A percentile compares a stretch with the other conserved stretches of the same genome.
These are phyloP conservation scores for Talaromyces nanjingensis DNA, from an alignment of 495 filamentous ascomycete genomes.

Conservation along the genomic window DNA sequence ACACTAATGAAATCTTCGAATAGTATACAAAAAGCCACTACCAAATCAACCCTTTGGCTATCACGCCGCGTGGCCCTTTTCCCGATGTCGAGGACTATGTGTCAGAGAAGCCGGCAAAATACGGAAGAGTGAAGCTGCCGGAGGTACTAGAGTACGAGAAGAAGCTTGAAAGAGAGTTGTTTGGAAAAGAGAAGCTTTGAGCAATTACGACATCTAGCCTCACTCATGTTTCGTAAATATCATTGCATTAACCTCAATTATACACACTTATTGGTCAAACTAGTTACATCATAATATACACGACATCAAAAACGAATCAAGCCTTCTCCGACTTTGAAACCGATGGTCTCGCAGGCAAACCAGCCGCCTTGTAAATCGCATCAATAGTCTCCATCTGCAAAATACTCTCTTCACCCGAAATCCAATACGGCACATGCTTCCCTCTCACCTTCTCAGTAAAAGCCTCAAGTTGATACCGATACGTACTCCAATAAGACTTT, in stretches of 20 bases:
- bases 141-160: conserved; percentile 23
- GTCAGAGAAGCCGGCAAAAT: conserved; percentile 29
- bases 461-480: conserved; percentile 46
- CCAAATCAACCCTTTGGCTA: conserved; percentile 54
- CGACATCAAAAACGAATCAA: neutral
- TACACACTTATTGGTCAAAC: no score
- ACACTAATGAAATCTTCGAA: neutral
- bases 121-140: conserved; percentile 25
- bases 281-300: neutral
- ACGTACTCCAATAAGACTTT: conserved; percentile 40
- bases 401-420: conserved; percentile 40
- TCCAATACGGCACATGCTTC: conserved; percentile 33
- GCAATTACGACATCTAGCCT: neutral
- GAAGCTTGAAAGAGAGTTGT: neutral
- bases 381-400: conserved; percentile 46
- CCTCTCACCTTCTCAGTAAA: conserved; percentile 46
- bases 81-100: conserved; percentile 51
- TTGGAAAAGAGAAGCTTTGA: neutral
- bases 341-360: conserved; percentile 18
- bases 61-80: conserved; percentile 59
- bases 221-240: no score
- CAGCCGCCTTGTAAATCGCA: conserved; percentile 37
- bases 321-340: neutral
- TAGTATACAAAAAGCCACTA: conserved; percentile 48
- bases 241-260: neutral